These are phyloP conservation scores for Prunus padus DNA, from an alignment of 306 rosid genomes.

Conservation along the genomic window DNA sequence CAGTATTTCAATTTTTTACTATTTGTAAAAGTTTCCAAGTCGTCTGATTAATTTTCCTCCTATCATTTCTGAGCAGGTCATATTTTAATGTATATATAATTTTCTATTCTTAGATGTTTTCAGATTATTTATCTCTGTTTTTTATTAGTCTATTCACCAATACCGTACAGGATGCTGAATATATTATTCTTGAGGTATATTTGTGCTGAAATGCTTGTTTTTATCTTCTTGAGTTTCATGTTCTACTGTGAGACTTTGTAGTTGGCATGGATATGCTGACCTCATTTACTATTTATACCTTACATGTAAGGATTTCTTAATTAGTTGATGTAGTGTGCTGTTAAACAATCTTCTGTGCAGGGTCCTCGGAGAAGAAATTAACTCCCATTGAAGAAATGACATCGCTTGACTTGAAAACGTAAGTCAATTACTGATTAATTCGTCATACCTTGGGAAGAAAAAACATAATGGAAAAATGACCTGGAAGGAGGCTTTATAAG, in stretches of 20 bases:
- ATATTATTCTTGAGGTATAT: not conserved
- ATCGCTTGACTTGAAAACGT: conserved; percentile 91
- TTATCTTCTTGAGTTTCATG: conserved; percentile 13
- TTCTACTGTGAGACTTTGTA: not conserved
- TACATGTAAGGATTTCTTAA: not conserved
- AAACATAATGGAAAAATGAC: not conserved
- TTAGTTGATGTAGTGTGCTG: conserved; percentile 8
- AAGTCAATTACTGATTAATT: conserved; percentile 34
- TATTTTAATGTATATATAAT: not conserved
- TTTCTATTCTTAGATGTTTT: not conserved
- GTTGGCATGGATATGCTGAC: conserved; percentile 11
- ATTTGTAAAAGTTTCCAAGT: not conserved
- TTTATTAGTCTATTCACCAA: not conserved
- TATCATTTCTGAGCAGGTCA: not conserved
- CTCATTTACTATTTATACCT: not conserved
- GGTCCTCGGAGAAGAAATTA: conserved; percentile 60
- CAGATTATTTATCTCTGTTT: not conserved
- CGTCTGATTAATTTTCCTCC: not conserved
- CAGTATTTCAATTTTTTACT: not conserved
- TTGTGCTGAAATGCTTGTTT: conserved; percentile 16
- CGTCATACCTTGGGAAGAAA: conserved; percentile 5
- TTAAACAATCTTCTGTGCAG: conserved; percentile 41
- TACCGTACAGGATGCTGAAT: not conserved
- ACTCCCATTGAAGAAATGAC: conserved; percentile 72
- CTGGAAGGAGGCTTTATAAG: not conserved